A percentile compares a stretch with the other conserved stretches of the same genome.
phyloP scores from a whole-genome alignment of 139 green algal genomes.

The Chlamydomonas sp. region DNA sequence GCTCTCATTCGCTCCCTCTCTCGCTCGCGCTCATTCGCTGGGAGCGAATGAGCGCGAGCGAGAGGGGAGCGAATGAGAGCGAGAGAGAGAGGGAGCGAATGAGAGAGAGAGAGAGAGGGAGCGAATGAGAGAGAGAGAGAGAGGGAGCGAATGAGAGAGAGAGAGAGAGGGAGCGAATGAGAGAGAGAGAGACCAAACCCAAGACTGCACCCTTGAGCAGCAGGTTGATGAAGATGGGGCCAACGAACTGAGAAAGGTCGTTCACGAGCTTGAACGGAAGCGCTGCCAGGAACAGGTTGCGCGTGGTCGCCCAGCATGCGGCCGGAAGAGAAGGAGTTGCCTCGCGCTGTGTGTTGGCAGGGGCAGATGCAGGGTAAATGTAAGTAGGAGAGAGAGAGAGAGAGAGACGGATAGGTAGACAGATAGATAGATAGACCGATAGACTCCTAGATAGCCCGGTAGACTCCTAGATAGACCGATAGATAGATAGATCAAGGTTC shows the following conservation, averaged over 20 bases:
- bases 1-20: too few relatives aligned
- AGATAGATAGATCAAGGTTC: too few relatives aligned
- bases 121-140: too few relatives aligned
- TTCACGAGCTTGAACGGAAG: slow-evolving; percentile 47
- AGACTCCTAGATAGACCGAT: neutral
- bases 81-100: too few relatives aligned
- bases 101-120: too few relatives aligned
- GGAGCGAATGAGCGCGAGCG: too few relatives aligned
- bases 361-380: neutral
- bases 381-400: neutral
- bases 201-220: too few relatives aligned
- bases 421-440: neutral
- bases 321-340: neutral
- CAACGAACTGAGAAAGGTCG: slow-evolving; percentile 48
- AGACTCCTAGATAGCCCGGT: neutral
- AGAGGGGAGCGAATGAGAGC: too few relatives aligned
- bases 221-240: slow-evolving; percentile 52
- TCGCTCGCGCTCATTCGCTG: too few relatives aligned
- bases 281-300: slow-evolving; percentile 32
- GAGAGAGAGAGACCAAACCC: too few relatives aligned
- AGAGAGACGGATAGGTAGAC: neutral
- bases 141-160: too few relatives aligned
- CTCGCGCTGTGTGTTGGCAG: neutral
- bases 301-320: slow-evolving; percentile 11
- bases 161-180: too few relatives aligned